These are phyloP conservation scores for Neltuma alba DNA, from an alignment of 306 rosid genomes.

Conservation along the genomic window DNA sequence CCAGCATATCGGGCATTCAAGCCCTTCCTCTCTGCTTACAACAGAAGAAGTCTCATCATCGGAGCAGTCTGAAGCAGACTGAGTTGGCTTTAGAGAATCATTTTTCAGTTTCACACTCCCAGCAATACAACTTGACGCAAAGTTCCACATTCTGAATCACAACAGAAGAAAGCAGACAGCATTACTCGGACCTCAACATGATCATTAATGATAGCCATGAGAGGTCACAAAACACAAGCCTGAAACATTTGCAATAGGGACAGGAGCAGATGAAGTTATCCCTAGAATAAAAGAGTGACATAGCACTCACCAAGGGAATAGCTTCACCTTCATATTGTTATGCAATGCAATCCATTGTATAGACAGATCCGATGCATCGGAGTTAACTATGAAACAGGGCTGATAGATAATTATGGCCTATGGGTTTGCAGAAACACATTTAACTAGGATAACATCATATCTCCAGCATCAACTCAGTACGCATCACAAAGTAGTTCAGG, in stretches of 20 bases:
- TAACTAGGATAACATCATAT: not conserved
- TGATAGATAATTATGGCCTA: not conserved
- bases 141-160: slow-evolving; percentile 79
- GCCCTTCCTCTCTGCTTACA: slow-evolving; percentile 84
- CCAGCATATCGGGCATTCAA: slow-evolving; percentile 97
- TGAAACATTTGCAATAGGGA: slow-evolving; percentile 34
- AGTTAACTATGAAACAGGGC: not conserved
- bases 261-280: slow-evolving; percentile 17
- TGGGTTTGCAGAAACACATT: not conserved
- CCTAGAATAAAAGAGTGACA: not conserved
- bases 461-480: not conserved
- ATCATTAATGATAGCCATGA: slow-evolving; percentile 17
- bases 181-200: slow-evolving; percentile 36
- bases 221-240: slow-evolving; percentile 14
- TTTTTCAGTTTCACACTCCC: slow-evolving; percentile 65
- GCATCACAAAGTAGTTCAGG: not conserved
- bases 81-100: slow-evolving; percentile 53
- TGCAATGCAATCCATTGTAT: not conserved
- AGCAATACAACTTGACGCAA: slow-evolving; percentile 83
- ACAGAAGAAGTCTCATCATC: slow-evolving; percentile 86
- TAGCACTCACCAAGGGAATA: slow-evolving; percentile 2
- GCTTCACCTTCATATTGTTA: slow-evolving; percentile 12
- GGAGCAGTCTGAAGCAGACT: slow-evolving; percentile 70
- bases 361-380: not conserved
- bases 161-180: slow-evolving; percentile 41